Percentiles rank a stretch among this genome's conserved stretches.
phyloP scores from a whole-genome alignment of 345 rosid species.

The Lepidium sativum region DNA sequence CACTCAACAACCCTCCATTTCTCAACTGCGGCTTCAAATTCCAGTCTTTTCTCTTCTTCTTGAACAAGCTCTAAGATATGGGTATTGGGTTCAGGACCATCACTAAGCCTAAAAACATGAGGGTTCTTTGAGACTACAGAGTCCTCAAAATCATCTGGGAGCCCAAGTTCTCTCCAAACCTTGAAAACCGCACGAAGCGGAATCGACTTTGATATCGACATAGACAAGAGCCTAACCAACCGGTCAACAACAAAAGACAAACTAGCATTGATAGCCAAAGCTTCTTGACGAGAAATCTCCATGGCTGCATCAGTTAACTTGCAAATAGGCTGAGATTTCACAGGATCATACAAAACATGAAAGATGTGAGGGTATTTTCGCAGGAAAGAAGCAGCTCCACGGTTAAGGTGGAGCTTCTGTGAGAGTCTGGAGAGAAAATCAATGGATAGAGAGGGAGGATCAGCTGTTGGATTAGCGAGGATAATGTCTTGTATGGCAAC shows the following conservation, averaged over 20 bases:
- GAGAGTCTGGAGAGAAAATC: slow-evolving; percentile 79
- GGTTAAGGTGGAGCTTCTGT: slow-evolving; percentile 75
- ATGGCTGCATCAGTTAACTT: slow-evolving; percentile 50
- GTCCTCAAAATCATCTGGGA: slow-evolving; percentile 91
- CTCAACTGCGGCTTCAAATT: slow-evolving; percentile 58
- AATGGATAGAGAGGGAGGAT: slow-evolving; percentile 52
- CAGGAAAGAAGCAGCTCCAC: slow-evolving; percentile 71
- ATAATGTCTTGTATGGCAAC: slow-evolving; percentile 69
- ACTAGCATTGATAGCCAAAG: slow-evolving; percentile 39
- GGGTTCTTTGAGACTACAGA: slow-evolving; percentile 55
- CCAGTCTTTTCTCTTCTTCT: slow-evolving; percentile 14
- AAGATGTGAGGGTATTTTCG: slow-evolving; percentile 73
- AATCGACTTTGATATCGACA: slow-evolving; percentile 57
- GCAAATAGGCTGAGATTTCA: slow-evolving; percentile 48
- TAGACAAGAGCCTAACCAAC: slow-evolving; percentile 51
- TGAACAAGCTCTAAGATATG: slow-evolving; percentile 56
- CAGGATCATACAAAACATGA: slow-evolving; percentile 53
- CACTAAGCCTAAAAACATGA: slow-evolving; percentile 43
- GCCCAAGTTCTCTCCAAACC: slow-evolving; percentile 91
- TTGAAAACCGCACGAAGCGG: slow-evolving; percentile 84
- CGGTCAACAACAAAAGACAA: slow-evolving; percentile 49
- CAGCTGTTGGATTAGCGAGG: slow-evolving; percentile 47
- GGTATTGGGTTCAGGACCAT: slow-evolving; percentile 55
- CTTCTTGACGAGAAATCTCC: slow-evolving; percentile 48
- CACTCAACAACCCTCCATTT: slow-evolving; percentile 72